A percentile compares a stretch with the other conserved stretches of the same genome.
Conservation (phyloP, 1,284 basidiomycete species). For the Trametes sp. region DNA sequence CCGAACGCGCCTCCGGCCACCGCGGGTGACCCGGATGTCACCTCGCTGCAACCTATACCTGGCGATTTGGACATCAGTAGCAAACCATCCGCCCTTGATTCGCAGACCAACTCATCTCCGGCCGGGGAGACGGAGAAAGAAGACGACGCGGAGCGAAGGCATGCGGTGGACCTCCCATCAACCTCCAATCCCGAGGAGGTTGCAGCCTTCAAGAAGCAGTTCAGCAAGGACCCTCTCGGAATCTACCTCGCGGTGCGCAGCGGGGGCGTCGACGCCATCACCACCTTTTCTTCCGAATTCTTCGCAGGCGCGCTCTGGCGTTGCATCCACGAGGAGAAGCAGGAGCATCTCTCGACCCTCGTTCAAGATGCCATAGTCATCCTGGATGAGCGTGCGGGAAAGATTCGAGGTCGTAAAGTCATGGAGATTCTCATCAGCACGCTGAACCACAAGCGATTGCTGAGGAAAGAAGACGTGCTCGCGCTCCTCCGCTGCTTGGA, state of each 20-base stretch:
- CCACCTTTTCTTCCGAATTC: neutral
- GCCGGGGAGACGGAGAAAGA: neutral
- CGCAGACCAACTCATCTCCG: neutral
- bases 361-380: constrained; percentile 21
- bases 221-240: neutral
- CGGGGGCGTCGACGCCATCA: neutral
- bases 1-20: neutral
- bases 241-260: constrained; percentile 1
- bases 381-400: neutral
- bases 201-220: neutral
- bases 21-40: neutral
- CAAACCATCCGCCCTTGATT: neutral
- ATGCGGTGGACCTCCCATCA: neutral
- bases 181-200: neutral
- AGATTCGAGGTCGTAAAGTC: constrained; percentile 6
- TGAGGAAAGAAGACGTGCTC: constrained; percentile 20
- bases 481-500: constrained; percentile 17
- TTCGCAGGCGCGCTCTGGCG: constrained; percentile 9
- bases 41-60: neutral
- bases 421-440: constrained; percentile 19
- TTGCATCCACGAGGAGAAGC: neutral
- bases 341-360: neutral
- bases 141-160: neutral
- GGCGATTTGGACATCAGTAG: neutral
- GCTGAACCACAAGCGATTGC: neutral